These are phyloP conservation scores for Henckelia pumila DNA, from an alignment of 257 asterid genomes.

Conservation along the genomic window DNA sequence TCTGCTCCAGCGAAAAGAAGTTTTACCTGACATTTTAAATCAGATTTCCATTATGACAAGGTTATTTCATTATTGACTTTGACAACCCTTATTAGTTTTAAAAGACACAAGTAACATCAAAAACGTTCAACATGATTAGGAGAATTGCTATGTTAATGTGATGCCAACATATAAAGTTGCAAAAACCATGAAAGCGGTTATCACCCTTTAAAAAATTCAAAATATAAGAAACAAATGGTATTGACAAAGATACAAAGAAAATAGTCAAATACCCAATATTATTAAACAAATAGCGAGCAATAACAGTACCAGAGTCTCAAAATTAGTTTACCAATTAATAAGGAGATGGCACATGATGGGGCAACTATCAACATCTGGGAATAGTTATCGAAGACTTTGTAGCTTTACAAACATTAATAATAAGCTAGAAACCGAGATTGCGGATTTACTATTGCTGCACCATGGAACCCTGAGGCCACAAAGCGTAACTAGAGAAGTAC, in stretches of 20 bases:
- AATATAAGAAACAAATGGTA: background rate
- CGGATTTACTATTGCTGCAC: background rate
- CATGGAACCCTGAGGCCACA: background rate
- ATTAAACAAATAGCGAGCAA: background rate
- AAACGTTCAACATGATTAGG: slow-evolving; percentile 21
- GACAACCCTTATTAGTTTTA: slow-evolving; percentile 4
- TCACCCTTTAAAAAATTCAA: background rate
- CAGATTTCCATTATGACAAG: slow-evolving; percentile 13
- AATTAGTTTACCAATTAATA: background rate
- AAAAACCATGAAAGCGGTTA: slow-evolving; percentile 4
- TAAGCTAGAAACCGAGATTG: background rate
- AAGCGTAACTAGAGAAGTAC: background rate
- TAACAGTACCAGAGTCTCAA: background rate
- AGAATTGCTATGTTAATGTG: slow-evolving; percentile 15
- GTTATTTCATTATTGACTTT: slow-evolving; percentile 4
- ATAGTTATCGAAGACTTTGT: background rate
- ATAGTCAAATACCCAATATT: background rate
- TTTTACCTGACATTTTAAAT: too few relatives aligned
- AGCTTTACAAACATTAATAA: background rate
- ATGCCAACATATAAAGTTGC: slow-evolving; percentile 20
- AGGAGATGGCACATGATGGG: background rate
- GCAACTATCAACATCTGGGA: background rate
- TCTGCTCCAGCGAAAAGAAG: too few relatives aligned
- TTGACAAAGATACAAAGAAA: background rate
- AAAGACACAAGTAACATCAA: slow-evolving; percentile 8